Evolutionary conservation across 768 basidiomycete genomes (phyloP).

Genomic region (Termitomyces sp.): DNA sequence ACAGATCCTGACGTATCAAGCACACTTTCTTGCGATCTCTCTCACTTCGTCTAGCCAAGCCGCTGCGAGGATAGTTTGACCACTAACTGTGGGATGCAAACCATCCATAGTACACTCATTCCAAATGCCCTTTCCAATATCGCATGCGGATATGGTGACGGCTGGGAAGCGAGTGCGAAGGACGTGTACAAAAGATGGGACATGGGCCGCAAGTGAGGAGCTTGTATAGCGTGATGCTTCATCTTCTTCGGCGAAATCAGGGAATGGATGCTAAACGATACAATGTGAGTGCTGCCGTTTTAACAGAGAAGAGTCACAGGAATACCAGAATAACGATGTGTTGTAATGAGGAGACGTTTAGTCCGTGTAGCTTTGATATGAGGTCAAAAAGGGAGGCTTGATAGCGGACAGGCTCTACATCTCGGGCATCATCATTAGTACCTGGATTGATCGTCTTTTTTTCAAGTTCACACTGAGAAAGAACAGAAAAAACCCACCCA

Average conservation of each 20-base stretch:
- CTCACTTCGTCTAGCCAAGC: constrained; percentile 2
- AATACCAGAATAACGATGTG: constrained; percentile 5
- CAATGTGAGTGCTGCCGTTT: background rate
- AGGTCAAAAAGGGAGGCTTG: background rate
- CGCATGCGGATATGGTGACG: background rate
- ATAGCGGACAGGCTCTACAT: background rate
- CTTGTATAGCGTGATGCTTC: background rate
- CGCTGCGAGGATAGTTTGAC: constrained; percentile 3
- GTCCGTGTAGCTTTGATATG: background rate
- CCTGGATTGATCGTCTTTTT: background rate
- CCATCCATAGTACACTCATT: constrained; percentile 7
- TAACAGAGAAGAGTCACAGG: too few species aligned
- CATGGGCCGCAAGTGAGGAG: background rate
- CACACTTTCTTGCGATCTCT: background rate
- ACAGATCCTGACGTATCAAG: too few species aligned
- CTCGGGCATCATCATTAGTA: constrained; percentile 7
- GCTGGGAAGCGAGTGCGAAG: background rate
- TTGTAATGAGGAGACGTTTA: background rate
- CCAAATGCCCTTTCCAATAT: background rate
- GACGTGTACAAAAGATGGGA: background rate
- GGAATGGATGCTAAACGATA: constrained; percentile 4
- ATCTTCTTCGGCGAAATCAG: constrained; percentile 3
- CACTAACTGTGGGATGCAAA: constrained; percentile 7
- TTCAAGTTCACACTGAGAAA: background rate
- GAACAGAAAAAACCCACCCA: background rate